Evolutionary conservation across 345 rosid species (phyloP).

Genomic region (Trapa incisa): DNA sequence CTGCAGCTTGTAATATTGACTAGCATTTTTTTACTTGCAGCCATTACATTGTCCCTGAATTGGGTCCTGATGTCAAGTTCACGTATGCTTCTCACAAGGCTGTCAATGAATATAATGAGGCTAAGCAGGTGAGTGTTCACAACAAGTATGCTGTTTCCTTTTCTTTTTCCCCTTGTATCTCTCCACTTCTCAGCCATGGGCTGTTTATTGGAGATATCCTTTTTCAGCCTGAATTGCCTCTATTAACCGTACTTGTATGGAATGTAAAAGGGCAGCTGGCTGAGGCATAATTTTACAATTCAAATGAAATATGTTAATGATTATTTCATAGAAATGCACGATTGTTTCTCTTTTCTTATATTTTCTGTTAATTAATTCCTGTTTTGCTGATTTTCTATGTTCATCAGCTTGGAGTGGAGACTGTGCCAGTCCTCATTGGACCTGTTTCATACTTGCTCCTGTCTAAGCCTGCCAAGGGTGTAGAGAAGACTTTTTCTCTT

Average conservation of each 20-base stretch:
- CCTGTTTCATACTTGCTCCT: slow-evolving; percentile 54
- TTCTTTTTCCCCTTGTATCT: not conserved
- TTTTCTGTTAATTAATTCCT: not conserved
- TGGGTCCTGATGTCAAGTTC: slow-evolving; percentile 86
- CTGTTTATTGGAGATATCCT: not conserved
- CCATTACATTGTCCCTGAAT: slow-evolving; percentile 92
- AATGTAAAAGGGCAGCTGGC: not conserved
- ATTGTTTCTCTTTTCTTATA: not conserved
- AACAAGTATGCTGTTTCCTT: not conserved
- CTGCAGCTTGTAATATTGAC: not conserved
- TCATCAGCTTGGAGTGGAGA: slow-evolving; percentile 77
- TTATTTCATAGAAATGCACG: not conserved
- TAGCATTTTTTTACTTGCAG: slow-evolving; percentile 25
- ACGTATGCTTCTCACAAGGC: slow-evolving; percentile 97
- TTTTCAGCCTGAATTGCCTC: not conserved
- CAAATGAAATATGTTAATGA: not conserved
- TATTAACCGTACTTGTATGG: not conserved
- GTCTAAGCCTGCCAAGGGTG: slow-evolving; percentile 90
- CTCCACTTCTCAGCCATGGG: not conserved
- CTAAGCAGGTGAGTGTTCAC: slow-evolving; percentile 55
- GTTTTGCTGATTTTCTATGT: slow-evolving; percentile 6
- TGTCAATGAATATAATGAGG: slow-evolving; percentile 82
- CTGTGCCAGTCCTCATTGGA: slow-evolving; percentile 83
- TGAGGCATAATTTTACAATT: not conserved
- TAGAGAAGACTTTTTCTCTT: slow-evolving; percentile 65